These are phyloP conservation scores for Penicillium aurantiogriseum DNA, from an alignment of 2,329 filamentous ascomycete genomes.

Conservation along the genomic window DNA sequence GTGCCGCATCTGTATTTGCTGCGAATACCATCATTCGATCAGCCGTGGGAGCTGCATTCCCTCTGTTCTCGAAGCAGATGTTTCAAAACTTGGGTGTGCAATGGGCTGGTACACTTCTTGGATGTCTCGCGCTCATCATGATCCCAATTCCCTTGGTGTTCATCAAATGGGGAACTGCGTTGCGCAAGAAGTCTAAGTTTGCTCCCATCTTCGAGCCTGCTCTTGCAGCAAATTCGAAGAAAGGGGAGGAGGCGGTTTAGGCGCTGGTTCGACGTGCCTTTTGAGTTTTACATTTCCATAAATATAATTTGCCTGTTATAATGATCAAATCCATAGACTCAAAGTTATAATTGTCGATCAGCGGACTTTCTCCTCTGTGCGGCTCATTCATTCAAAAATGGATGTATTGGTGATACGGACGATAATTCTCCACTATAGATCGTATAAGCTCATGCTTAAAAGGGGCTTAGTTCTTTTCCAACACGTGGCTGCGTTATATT, in stretches of 20 bases:
- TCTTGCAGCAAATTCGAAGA: background rate
- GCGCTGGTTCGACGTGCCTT: too few relatives aligned
- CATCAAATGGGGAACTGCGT: constrained; percentile 29
- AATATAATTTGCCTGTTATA: background rate
- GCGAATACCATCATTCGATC: constrained; percentile 42
- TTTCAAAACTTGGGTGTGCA: constrained; percentile 39
- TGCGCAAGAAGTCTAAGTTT: constrained; percentile 32
- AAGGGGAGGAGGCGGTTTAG: constrained; percentile 11
- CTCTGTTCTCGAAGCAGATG: constrained; percentile 39
- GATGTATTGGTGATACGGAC: too few relatives aligned
- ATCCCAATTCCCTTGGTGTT: constrained; percentile 41
- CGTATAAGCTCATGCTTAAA: too few relatives aligned
- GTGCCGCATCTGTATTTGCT: constrained; percentile 40
- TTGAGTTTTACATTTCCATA: background rate
- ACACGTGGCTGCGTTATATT: background rate
- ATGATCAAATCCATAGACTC: background rate
- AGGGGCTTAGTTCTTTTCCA: too few relatives aligned
- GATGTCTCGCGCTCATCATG: constrained; percentile 37
- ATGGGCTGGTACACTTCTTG: constrained; percentile 42
- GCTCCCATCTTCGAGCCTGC: constrained; percentile 15
- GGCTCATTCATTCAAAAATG: background rate
- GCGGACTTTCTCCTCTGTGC: background rate
- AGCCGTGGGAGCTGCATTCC: constrained; percentile 36
- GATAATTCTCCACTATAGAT: too few relatives aligned
- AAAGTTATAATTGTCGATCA: background rate